Evolutionary conservation across 208 protist species (phyloP).

Genomic region (Acanthamoeba royreba): DNA sequence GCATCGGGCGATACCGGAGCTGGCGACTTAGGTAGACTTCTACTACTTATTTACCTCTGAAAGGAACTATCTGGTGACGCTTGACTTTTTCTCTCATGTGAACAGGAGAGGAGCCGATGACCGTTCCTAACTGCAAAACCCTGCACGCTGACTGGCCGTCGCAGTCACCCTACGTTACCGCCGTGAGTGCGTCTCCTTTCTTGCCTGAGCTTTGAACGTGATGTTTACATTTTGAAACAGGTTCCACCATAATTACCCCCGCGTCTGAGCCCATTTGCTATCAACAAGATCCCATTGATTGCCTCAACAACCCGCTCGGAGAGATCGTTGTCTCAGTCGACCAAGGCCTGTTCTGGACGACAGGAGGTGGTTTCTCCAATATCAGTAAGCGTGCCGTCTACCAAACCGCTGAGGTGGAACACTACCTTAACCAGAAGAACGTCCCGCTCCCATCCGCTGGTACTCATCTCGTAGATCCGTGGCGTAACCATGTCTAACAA

Average conservation of each 20-base stretch:
- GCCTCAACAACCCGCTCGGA: not conserved
- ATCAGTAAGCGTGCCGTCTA: not conserved
- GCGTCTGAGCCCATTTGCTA: slow-evolving; percentile 42
- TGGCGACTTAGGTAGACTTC: not conserved
- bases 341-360: slow-evolving; percentile 60
- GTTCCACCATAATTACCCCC: slow-evolving; percentile 46
- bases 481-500: too few relatives aligned
- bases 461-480: too few relatives aligned
- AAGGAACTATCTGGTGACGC: not conserved
- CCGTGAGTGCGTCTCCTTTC: slow-evolving; percentile 69
- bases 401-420: slow-evolving; percentile 30
- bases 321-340: slow-evolving; percentile 50
- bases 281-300: slow-evolving; percentile 4
- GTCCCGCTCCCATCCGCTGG: not conserved
- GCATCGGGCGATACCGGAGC: slow-evolving; percentile 65
- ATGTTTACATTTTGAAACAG: too few relatives aligned
- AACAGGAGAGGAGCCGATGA: not conserved
- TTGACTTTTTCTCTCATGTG: too few relatives aligned
- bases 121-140: slow-evolving; percentile 13
- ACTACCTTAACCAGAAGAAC: not conserved
- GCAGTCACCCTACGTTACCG: slow-evolving; percentile 58
- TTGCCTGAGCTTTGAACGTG: too few relatives aligned
- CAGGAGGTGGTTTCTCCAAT: slow-evolving; percentile 68
- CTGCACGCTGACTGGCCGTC: slow-evolving; percentile 48
- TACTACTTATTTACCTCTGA: not conserved